Evolutionary conservation across 805 yeast genomes (phyloP), one percentile per base, ranked within the genome.

Genomic region (baker's yeast (Saccharomyces cerevisiae)): DNA sequence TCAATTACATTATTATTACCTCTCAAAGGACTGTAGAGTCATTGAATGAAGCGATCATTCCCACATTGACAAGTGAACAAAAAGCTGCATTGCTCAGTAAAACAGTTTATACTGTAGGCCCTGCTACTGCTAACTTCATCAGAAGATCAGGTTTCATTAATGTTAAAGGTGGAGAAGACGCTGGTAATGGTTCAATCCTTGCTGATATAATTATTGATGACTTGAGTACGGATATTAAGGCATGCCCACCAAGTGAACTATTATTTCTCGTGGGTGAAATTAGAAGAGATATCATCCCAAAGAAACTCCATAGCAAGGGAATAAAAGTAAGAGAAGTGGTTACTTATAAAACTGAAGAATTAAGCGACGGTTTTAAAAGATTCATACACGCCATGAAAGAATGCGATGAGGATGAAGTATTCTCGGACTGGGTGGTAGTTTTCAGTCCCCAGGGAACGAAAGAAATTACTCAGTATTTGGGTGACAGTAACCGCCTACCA

Each of bases 21-120:
- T 87, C 96, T 1, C 97, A 92, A 66, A 70, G 98, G 59, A 96
- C 97, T 1, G 96, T 91, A 0, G 97, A 91, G 61, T 84, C 89
- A 4, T 69, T 89, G 11, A 79, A 79, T 56, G 72, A 73, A 41
- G 66, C 79, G 13, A 70, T 84, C 5, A 50, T 70, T 1, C 62
- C 70, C 8, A 32, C 47, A 0, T 55, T 71, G 11, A 21, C 61
- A 2, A 56, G 49, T 8, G 65, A 55, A 53, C 53, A 48, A 17
- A 56, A 48, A 21, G 60, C 65, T 6, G 52, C 50, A 0, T 71
- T 83, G 0, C 65, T 80, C 6, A 52, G 58, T 2, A 82, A 82
- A 60, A 79, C 83, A 0, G 84, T 85, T 0, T 92, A 83, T 64
- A 89, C 97, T 0, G 97, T 92, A 5, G 98, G 98, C 0, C 96